Evolutionary conservation across 306 rosid genomes (phyloP).

Genomic region (Castanospermum australe): DNA sequence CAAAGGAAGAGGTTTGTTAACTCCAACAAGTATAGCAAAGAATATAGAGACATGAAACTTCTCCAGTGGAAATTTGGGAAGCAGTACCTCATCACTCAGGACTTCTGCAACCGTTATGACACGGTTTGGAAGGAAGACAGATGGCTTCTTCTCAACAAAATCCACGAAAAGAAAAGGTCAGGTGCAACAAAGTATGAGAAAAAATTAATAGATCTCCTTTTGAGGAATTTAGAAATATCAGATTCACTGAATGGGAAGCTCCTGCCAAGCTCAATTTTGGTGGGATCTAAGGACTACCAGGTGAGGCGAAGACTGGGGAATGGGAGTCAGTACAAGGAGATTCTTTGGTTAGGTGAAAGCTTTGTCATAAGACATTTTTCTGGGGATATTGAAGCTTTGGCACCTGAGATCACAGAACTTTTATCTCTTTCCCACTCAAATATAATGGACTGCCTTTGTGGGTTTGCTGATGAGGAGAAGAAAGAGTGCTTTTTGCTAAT

Average conservation of each 20-base stretch:
- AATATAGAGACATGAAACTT: slow-evolving; percentile 67
- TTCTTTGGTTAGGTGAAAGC: slow-evolving; percentile 80
- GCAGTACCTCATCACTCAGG: slow-evolving; percentile 63
- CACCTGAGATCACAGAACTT: slow-evolving; percentile 58
- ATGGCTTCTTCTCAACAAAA: slow-evolving; percentile 59
- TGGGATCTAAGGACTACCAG: slow-evolving; percentile 70
- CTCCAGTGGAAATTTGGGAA: slow-evolving; percentile 89
- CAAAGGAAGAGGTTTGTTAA: slow-evolving; percentile 54
- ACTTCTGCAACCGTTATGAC: slow-evolving; percentile 53
- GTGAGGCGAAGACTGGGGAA: slow-evolving; percentile 76
- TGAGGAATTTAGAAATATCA: slow-evolving; percentile 49
- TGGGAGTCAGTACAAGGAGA: slow-evolving; percentile 75
- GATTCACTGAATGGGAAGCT: slow-evolving; percentile 52
- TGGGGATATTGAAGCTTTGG: slow-evolving; percentile 66
- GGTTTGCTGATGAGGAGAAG: slow-evolving; percentile 75
- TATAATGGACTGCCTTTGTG: slow-evolving; percentile 61
- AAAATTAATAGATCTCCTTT: slow-evolving; percentile 49
- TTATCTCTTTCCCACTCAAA: slow-evolving; percentile 83
- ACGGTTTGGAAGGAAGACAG: slow-evolving; percentile 78
- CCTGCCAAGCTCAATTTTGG: slow-evolving; percentile 62
- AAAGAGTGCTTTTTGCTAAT: slow-evolving; percentile 72
- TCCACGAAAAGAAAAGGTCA: slow-evolving; percentile 53
- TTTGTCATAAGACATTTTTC: slow-evolving; percentile 64
- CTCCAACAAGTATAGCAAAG: slow-evolving; percentile 57
- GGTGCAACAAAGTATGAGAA: slow-evolving; percentile 54